phyloP scores from a whole-genome alignment of 2,329 filamentous ascomycete species.

The Leptographium radiaticola region DNA sequence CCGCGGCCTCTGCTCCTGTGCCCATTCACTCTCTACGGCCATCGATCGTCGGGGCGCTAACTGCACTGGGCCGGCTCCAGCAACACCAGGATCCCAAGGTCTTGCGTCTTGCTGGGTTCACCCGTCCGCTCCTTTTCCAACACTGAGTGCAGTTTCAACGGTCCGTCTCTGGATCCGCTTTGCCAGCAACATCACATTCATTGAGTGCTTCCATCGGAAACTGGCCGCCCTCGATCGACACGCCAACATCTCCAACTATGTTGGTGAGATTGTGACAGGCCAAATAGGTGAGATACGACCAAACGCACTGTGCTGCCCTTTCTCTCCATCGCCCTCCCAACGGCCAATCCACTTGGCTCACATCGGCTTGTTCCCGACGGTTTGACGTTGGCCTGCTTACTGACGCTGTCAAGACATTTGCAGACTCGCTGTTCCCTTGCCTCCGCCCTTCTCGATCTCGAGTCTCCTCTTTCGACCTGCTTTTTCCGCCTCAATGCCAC shows the following conservation, averaged over 20 bases:
- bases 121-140: conserved; percentile 41
- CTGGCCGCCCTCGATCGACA: not conserved
- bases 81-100: conserved; percentile 19
- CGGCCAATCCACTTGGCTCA: no score
- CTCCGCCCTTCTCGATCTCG: not conserved
- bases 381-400: not conserved
- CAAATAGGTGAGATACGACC: not conserved
- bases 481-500: conserved; percentile 22
- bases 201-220: not conserved
- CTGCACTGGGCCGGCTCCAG: conserved; percentile 42
- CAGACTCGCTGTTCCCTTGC: not conserved
- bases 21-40: not conserved
- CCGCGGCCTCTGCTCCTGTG: not conserved
- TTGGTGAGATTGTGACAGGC: not conserved
- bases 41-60: not conserved
- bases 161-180: not conserved
- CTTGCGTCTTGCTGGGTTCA: conserved; percentile 39
- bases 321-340: not conserved
- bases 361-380: no score
- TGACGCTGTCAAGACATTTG: not conserved
- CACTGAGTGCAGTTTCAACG: not conserved
- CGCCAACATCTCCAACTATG: not conserved
- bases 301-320: not conserved
- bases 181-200: no score
- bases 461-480: not conserved